Evolutionary conservation across 2,329 filamentous ascomycete species (phyloP), one percentile per base, ranked within the genome.

Genomic region (Aspergillus aculeatinus): DNA sequence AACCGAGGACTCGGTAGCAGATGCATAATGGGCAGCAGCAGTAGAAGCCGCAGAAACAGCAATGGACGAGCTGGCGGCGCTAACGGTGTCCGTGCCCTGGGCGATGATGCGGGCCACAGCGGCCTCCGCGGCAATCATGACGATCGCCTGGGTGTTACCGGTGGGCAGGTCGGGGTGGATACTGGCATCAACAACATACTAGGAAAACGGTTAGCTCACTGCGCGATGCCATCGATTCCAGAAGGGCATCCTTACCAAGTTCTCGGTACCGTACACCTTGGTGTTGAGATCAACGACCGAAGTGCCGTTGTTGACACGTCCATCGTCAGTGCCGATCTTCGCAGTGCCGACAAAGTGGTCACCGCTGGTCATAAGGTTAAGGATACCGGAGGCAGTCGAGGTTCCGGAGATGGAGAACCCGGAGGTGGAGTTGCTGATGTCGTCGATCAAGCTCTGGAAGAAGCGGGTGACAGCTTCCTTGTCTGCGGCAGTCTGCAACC

Each of bases 141-240:
- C 84, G 35, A 85, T 82, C 1, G 86, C 83, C 50, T 85, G 83
- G 1, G 88, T 88, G 75, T 91, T 91, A 5, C 86, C 85, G 1
- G 86, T 86, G 4, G 86, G 81, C 67, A 89, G 83, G 63, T 87
- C 88, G 0, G 88, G 87, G 76, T 89, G 88, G 68, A 90, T 87
- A 62, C 83, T 84, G 0, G 84, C 87, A 67, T 90, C 87, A 4
- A 90, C 85, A 14, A 89, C 83, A 67, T 87, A 89, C 49, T 67
- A 23, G 16, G 14, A 12, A 19, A 14, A 14, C 2, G 33, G 33
- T 55, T 55, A 19, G 48, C 29, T 48, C 23, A 49, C 39, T n/a
- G 31, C 4, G 47, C 19, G 1, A 11, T 23, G 12, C 21, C 16
- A 12, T 14, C 5, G 25, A 33, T 5, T 12, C n/a, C n/a, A 55